These are phyloP conservation scores for Xylariaceae sp. DNA, from an alignment of 2,329 filamentous ascomycete genomes.

Conservation along the genomic window DNA sequence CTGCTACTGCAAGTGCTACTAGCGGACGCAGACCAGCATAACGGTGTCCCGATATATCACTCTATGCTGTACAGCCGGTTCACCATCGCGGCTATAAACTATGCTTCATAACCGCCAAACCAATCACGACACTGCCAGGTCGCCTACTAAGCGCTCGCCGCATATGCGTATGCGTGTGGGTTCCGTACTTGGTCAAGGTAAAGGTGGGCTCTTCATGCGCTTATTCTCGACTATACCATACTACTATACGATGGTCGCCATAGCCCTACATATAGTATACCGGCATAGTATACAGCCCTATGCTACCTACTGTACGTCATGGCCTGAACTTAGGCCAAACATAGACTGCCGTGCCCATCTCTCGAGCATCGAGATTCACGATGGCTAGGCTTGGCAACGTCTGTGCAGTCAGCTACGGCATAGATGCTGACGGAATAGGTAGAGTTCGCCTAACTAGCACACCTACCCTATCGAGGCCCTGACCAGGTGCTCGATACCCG, in stretches of 20 bases:
- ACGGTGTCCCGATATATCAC: constrained; percentile 7
- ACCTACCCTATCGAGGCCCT: background rate
- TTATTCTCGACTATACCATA: constrained; percentile 8
- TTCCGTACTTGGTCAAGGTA: background rate
- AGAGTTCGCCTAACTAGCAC: background rate
- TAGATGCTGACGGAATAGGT: background rate
- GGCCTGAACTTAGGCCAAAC: constrained; percentile 11
- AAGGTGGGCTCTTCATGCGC: constrained; percentile 1
- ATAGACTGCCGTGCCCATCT: constrained; percentile 2
- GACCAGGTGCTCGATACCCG: background rate
- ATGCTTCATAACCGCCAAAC: constrained; percentile 1
- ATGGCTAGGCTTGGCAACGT: background rate
- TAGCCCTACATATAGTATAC: too few species aligned
- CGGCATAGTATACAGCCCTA: constrained; percentile 6
- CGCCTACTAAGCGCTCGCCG: constrained; percentile 17
- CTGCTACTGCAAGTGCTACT: background rate
- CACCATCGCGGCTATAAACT: constrained; percentile 18
- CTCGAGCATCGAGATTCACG: background rate
- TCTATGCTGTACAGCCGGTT: constrained; percentile 14
- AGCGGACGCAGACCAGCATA: background rate
- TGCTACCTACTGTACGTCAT: background rate
- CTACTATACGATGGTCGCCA: too few species aligned
- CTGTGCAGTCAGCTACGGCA: background rate
- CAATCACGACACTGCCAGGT: constrained; percentile 12
- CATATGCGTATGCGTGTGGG: background rate